A percentile compares a stretch with the other conserved stretches of the same genome.
Conservation (phyloP, 805 yeast species). For the Yarrowia porcina region DNA sequence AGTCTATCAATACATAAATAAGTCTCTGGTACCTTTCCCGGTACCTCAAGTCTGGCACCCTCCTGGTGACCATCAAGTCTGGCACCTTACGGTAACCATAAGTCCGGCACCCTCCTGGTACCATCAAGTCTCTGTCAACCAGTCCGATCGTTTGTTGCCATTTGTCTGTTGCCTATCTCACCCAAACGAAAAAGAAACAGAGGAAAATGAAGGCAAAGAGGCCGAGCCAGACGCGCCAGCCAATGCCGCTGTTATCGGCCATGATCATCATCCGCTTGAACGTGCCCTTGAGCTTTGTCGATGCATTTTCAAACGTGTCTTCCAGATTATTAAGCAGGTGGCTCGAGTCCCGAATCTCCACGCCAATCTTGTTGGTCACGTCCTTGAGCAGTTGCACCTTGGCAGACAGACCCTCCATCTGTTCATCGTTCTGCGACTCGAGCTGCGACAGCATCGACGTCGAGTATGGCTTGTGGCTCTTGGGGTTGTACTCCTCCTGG, state of each 20-base stretch:
- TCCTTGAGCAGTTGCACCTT: conserved; percentile 55
- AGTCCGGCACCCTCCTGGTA: too few species aligned
- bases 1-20: conserved; percentile 19
- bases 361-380: conserved; percentile 49
- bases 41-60: too few species aligned
- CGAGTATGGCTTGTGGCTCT: conserved; percentile 22
- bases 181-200: conserved; percentile 42
- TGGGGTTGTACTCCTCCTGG: conserved; percentile 16
- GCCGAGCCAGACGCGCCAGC: conserved; percentile 59
- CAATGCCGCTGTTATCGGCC: conserved; percentile 63
- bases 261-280: conserved; percentile 56
- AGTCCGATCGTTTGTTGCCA: too few species aligned
- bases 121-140: too few species aligned
- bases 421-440: conserved; percentile 66
- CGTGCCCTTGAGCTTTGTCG: conserved; percentile 50
- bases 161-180: conserved; percentile 28
- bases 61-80: too few species aligned
- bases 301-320: conserved; percentile 48
- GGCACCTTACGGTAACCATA: too few species aligned
- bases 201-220: conserved; percentile 47
- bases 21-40: background rate
- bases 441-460: conserved; percentile 48
- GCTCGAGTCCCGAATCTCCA: conserved; percentile 56
- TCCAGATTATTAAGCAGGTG: conserved; percentile 46
- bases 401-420: conserved; percentile 51